Percentiles rank a stretch among this genome's conserved stretches.
Conservation (phyloP, 2,329 filamentous ascomycete genomes). For the Fusarium tricinctum region DNA sequence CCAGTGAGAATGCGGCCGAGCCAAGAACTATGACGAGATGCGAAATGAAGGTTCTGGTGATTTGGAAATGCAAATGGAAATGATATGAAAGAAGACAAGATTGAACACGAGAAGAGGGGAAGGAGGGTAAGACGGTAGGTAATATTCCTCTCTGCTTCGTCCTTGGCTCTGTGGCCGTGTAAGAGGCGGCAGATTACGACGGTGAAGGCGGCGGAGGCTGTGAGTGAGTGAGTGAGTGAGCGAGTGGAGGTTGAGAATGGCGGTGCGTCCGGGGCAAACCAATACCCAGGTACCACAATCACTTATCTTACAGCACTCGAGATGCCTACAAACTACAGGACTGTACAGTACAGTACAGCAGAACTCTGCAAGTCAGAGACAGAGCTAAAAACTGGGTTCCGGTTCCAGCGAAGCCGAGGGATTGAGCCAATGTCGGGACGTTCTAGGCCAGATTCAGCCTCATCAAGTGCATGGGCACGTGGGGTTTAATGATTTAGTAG, state of each 20-base stretch:
- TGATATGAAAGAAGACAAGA: slow-evolving; percentile 3
- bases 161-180: slow-evolving; percentile 33
- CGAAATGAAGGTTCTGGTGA: slow-evolving; percentile 11
- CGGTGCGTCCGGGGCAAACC: slow-evolving; percentile 35
- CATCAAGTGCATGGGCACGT: slow-evolving; percentile 48
- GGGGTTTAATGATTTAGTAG: slow-evolving; percentile 40
- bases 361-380: background rate
- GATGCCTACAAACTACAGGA: background rate
- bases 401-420: slow-evolving; percentile 30
- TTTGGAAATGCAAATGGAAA: slow-evolving; percentile 9
- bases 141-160: slow-evolving; percentile 16
- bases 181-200: slow-evolving; percentile 51
- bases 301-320: slow-evolving; percentile 31
- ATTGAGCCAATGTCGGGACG: slow-evolving; percentile 42
- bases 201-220: slow-evolving; percentile 48
- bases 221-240: slow-evolving; percentile 37
- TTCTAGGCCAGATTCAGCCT: slow-evolving; percentile 52
- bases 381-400: slow-evolving; percentile 39
- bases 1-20: slow-evolving; percentile 1
- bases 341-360: too few species aligned
- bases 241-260: slow-evolving; percentile 34
- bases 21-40: slow-evolving; percentile 14
- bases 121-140: slow-evolving; percentile 24
- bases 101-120: slow-evolving; percentile 9
- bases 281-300: slow-evolving; percentile 7